Base-by-base conservation (phyloP, 1,284 basidiomycete genomes). In the Ustilago sp. region DNA sequence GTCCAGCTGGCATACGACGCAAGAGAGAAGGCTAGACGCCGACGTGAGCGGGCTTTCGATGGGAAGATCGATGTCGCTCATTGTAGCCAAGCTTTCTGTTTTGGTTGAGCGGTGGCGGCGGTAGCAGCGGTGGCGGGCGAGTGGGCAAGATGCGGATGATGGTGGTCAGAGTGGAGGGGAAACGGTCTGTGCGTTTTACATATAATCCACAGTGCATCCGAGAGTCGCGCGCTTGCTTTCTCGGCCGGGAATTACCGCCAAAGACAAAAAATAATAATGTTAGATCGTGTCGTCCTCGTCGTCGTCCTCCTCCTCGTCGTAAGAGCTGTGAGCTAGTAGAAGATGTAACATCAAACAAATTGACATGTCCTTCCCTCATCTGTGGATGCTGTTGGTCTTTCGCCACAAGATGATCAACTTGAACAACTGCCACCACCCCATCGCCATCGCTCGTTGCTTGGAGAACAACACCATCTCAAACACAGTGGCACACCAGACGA, bases 21-120 rank as follows among this genome's bases (percentile, higher is more conserved):
- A 19, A 4, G 61, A 53, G 45, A 76, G 61, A 4, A 79, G 66
- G 35, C 47, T 68, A 4, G 65, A 69, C 36, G 76, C 77, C 28
- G 73, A 69, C 38, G 67, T 60, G 41, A 79, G 63, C 4, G 79
- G 70, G 13, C 74, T 68, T 58, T 80, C 76, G 39, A 63, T 59
- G 48, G 77, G 77, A 2, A 79, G 39, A 11, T 68, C 53, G 34
- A 76, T 60, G 35, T 65, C 47, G 41, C 66, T 68, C 70, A 73
- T 73, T 7, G 28, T 63, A 52, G 4, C 4, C 28, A 8, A 31
- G 28, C 13, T 19, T 32, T 3, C 59, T 23, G 48, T 7, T n/a
- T 12, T 9, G 8, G 35, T n/a, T 8, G 36, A 53, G 34, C 19
- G 47, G 13, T 48, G 47, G 23, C 5, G 4, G n/a, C 11, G 23